Evolutionary conservation across 345 rosid genomes (phyloP).

Genomic region (Turnera subulata): DNA sequence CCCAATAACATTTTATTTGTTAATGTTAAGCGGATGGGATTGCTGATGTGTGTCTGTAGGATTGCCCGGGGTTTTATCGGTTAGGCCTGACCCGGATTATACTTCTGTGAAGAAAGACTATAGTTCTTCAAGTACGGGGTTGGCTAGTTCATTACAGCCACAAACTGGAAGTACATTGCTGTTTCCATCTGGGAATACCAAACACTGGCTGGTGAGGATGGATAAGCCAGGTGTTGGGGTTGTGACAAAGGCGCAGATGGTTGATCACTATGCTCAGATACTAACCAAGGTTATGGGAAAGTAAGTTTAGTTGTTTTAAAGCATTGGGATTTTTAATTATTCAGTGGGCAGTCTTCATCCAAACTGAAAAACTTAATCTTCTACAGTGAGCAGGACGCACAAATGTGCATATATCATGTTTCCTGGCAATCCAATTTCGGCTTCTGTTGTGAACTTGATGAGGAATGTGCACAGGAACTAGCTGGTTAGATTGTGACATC

Average conservation of each 20-base stretch:
- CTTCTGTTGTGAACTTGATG: constrained; percentile 84
- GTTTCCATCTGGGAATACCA: constrained; percentile 57
- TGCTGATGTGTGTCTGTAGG: constrained; percentile 36
- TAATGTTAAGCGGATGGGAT: background rate
- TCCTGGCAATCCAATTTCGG: constrained; percentile 78
- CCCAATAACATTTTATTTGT: background rate
- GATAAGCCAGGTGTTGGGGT: constrained; percentile 70
- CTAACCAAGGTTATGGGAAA: constrained; percentile 68
- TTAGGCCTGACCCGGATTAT: constrained; percentile 55
- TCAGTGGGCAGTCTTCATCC: background rate
- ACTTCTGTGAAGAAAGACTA: constrained; percentile 42
- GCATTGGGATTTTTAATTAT: background rate
- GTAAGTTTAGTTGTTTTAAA: constrained; percentile 37
- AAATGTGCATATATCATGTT: constrained; percentile 84
- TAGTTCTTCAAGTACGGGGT: constrained; percentile 12
- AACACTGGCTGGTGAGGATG: constrained; percentile 69
- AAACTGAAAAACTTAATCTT: background rate
- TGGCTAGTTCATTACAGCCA: constrained; percentile 8
- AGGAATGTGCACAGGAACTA: constrained; percentile 58
- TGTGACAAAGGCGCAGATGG: constrained; percentile 92
- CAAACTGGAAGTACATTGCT: constrained; percentile 32
- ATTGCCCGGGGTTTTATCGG: constrained; percentile 61
- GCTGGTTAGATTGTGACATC: constrained; percentile 45
- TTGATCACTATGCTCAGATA: constrained; percentile 68
- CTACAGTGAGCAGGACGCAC: constrained; percentile 77